Conservation (phyloP, 1,139 yeast genomes). For the Kodamaea suecica region DNA sequence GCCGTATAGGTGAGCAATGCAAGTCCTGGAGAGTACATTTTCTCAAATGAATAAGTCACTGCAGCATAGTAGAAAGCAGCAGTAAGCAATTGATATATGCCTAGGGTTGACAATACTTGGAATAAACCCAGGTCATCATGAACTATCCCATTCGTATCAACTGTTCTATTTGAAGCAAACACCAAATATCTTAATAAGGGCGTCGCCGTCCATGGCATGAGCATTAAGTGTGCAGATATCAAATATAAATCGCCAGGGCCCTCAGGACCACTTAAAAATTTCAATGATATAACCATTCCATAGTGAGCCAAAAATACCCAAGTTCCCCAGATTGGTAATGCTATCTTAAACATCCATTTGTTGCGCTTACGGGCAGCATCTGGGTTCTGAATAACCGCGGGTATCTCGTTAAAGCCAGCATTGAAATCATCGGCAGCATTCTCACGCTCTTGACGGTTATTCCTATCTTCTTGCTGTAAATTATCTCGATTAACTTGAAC, state of each 20-base stretch:
- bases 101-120: conserved; percentile 2
- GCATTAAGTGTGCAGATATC: background rate
- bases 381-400: background rate
- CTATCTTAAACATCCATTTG: conserved; percentile 1
- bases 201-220: conserved; percentile 6
- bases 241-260: background rate
- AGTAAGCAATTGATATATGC: conserved; percentile 1
- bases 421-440: background rate
- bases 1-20: conserved; percentile 5
- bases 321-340: background rate
- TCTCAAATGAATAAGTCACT: background rate
- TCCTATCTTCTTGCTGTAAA: background rate
- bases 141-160: conserved; percentile 3
- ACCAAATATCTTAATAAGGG: conserved; percentile 4
- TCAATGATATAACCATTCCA: background rate
- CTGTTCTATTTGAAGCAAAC: conserved; percentile 3
- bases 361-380: background rate
- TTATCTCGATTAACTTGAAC: background rate
- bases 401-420: background rate
- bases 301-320: background rate
- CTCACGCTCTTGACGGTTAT: background rate
- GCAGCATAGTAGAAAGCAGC: background rate
- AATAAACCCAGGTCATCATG: conserved; percentile 4
- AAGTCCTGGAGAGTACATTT: conserved; percentile 1
- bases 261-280: background rate